Percentiles rank a stretch among this genome's conserved stretches.
Evolutionary conservation across 768 basidiomycete genomes (phyloP).

Genomic region (Suillus sp.): DNA sequence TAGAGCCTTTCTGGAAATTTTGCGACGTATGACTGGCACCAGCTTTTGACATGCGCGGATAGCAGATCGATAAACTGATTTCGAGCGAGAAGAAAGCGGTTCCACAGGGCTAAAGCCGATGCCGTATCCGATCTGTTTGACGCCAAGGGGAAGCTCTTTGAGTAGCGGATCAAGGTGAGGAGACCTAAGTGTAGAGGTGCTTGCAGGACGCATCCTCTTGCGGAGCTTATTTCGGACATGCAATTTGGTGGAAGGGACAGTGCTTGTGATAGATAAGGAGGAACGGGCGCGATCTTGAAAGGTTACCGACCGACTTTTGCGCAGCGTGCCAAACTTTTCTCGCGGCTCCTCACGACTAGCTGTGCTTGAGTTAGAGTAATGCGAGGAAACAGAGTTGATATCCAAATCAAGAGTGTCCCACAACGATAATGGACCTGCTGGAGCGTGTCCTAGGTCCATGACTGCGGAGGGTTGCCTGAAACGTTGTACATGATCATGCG

Average conservation of each 20-base stretch:
- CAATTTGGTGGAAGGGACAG: conserved; percentile 35
- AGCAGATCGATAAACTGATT: conserved; percentile 10
- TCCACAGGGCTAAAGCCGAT: conserved; percentile 45
- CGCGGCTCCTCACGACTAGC: conserved; percentile 24
- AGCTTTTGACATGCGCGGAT: conserved; percentile 9
- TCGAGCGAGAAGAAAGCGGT: not conserved
- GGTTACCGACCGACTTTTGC: conserved; percentile 25
- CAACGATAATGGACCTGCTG: conserved; percentile 36
- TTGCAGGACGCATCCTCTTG: conserved; percentile 38
- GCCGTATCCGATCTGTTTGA: conserved; percentile 38
- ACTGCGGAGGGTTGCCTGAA: conserved; percentile 9
- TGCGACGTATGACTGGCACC: conserved; percentile 9
- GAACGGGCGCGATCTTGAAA: conserved; percentile 27
- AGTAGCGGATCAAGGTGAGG: conserved; percentile 21
- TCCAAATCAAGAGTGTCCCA: conserved; percentile 47
- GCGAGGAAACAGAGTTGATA: conserved; percentile 29
- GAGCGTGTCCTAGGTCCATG: conserved; percentile 22
- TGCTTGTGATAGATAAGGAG: conserved; percentile 39
- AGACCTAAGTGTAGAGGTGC: conserved; percentile 28
- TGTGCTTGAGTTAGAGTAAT: conserved; percentile 15
- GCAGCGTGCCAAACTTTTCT: conserved; percentile 28
- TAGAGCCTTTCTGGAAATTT: conserved; percentile 8
- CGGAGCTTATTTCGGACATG: conserved; percentile 41
- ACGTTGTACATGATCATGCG: not conserved
- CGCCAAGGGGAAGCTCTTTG: conserved; percentile 40